phyloP scores from a whole-genome alignment of 2,329 filamentous ascomycete genomes.

The Cladosporium sp. region DNA sequence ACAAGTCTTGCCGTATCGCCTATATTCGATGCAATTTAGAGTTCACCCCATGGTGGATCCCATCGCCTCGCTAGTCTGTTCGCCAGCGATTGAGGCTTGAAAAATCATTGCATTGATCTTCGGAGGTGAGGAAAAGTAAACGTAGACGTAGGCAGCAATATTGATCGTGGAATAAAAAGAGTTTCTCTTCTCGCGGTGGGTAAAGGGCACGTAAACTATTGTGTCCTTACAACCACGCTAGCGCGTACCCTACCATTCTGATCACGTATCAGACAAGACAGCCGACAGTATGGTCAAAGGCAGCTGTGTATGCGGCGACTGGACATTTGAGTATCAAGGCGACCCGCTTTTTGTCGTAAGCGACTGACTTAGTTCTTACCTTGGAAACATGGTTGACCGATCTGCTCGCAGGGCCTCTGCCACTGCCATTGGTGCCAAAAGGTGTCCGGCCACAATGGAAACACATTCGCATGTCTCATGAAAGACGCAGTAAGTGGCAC shows the following conservation, averaged over 20 bases:
- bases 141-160: neutral
- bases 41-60: neutral
- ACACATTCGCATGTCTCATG: slow-evolving; percentile 26
- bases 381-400: neutral
- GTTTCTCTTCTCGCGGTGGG: neutral
- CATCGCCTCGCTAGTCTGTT: neutral
- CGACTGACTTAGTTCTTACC: neutral
- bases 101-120: neutral
- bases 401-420: slow-evolving; percentile 22
- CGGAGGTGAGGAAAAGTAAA: neutral
- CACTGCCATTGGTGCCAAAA: slow-evolving; percentile 31
- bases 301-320: slow-evolving; percentile 32
- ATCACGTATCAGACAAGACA: neutral
- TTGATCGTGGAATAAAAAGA: neutral
- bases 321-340: slow-evolving; percentile 31
- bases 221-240: no score
- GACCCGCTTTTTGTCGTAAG: slow-evolving; percentile 26
- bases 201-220: neutral
- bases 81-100: neutral
- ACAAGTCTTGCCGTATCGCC: no score
- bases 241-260: neutral
- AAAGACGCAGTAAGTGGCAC: slow-evolving; percentile 20
- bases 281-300: slow-evolving; percentile 18
- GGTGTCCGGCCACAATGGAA: slow-evolving; percentile 25
- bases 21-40: neutral